phyloP scores from a whole-genome alignment of 163 green algal genomes.

The Coccomyxa subellipsoidea region DNA sequence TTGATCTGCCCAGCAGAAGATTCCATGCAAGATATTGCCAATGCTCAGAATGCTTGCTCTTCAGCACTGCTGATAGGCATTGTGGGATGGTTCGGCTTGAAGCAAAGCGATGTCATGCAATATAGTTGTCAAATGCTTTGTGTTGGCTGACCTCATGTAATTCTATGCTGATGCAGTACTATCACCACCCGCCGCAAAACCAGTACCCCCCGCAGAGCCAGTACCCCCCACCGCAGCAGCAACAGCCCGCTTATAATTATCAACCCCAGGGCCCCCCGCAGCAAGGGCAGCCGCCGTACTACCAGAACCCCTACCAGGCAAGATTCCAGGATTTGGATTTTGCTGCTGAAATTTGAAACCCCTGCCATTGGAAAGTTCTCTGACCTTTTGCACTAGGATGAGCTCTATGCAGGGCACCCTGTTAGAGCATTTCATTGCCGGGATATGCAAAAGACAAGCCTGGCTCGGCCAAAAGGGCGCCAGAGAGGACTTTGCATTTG shows the following conservation, averaged over 20 bases:
- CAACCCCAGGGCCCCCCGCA: neutral
- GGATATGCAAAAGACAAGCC: no score
- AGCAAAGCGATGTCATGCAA: no score
- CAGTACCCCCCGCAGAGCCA: neutral
- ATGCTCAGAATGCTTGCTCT: no score
- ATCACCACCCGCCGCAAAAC: neutral
- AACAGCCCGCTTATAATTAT: neutral
- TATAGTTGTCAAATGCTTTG: no score
- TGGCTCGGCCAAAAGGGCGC: neutral
- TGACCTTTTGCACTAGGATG: neutral
- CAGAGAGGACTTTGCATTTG: neutral
- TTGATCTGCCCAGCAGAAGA: no score
- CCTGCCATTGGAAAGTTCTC: neutral
- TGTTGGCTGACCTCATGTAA: no score
- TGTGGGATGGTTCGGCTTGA: no score
- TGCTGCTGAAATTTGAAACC: neutral
- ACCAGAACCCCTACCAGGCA: constrained; percentile 12
- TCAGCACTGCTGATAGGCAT: no score
- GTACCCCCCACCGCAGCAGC: neutral
- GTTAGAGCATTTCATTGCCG: neutral
- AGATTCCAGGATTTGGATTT: neutral
- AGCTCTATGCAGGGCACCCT: neutral
- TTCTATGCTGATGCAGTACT: no score
- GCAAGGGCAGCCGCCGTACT: constrained; percentile 1
- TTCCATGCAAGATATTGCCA: no score